phyloP scores from a whole-genome alignment of 1,284 basidiomycete genomes.

The Ustilago esculenta region DNA sequence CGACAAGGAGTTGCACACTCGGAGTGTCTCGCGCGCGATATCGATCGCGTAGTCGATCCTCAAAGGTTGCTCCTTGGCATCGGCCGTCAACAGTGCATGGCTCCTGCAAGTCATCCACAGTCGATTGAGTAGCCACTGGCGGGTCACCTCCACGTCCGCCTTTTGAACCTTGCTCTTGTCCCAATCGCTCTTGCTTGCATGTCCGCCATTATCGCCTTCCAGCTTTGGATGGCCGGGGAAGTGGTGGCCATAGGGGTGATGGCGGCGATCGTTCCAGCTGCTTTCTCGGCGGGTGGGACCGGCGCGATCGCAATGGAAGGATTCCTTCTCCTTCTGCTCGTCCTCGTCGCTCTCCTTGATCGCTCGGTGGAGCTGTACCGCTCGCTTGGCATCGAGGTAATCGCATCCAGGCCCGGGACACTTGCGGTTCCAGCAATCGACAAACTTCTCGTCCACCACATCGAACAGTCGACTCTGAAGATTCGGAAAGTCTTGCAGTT shows the following conservation, averaged over 20 bases:
- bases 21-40: constrained; percentile 52
- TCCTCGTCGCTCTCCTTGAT: constrained; percentile 50
- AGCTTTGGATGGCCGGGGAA: constrained; percentile 1
- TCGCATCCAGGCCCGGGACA: constrained; percentile 49
- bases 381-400: constrained; percentile 40
- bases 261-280: not conserved
- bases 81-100: constrained; percentile 41
- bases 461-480: constrained; percentile 46
- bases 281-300: constrained; percentile 12
- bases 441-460: constrained; percentile 59
- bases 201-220: constrained; percentile 4
- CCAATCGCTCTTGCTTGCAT: constrained; percentile 26
- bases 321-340: constrained; percentile 37
- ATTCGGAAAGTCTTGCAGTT: constrained; percentile 56
- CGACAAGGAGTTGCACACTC: constrained; percentile 49
- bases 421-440: constrained; percentile 59
- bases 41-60: constrained; percentile 53
- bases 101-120: constrained; percentile 53
- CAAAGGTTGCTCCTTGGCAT: constrained; percentile 35
- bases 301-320: constrained; percentile 18
- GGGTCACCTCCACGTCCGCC: constrained; percentile 56
- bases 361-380: constrained; percentile 45
- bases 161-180: constrained; percentile 49
- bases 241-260: constrained; percentile 23
- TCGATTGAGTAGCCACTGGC: constrained; percentile 56